Evolutionary conservation across 768 basidiomycete genomes (phyloP).

Genomic region (Dioszegia hungarica): DNA sequence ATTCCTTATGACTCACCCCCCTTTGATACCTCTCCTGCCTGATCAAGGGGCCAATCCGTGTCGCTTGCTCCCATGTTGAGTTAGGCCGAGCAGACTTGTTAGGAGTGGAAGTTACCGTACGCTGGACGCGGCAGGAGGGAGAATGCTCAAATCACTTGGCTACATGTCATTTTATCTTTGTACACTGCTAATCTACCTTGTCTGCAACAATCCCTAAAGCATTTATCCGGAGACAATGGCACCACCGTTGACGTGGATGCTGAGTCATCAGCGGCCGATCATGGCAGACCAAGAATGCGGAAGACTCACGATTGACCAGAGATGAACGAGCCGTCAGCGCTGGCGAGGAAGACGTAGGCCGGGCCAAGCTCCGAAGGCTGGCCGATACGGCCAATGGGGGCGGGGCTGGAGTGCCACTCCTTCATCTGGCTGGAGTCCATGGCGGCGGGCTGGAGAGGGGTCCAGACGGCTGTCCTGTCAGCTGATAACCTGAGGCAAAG

Average conservation of each 20-base stretch:
- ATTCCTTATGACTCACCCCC: too few relatives aligned
- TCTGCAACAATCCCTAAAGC: not conserved
- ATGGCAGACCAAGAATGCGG: not conserved
- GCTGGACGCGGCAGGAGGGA: too few relatives aligned
- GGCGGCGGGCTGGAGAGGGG: slow-evolving; percentile 47
- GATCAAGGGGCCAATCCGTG: too few relatives aligned
- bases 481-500: not conserved
- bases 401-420: slow-evolving; percentile 41
- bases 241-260: slow-evolving; percentile 49
- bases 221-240: slow-evolving; percentile 21
- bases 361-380: slow-evolving; percentile 58
- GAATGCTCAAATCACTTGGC: too few relatives aligned
- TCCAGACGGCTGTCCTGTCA: slow-evolving; percentile 38
- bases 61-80: too few relatives aligned
- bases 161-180: slow-evolving; percentile 2
- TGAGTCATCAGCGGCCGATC: not conserved
- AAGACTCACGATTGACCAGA: slow-evolving; percentile 31
- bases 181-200: not conserved
- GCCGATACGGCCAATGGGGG: slow-evolving; percentile 53
- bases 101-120: too few relatives aligned
- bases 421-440: slow-evolving; percentile 45
- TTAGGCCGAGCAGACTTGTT: too few relatives aligned
- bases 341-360: slow-evolving; percentile 58
- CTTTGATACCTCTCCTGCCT: too few relatives aligned
- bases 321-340: slow-evolving; percentile 45